Evolutionary conservation across 1,284 basidiomycete genomes (phyloP).

Genomic region (Austropuccinia psidii): DNA sequence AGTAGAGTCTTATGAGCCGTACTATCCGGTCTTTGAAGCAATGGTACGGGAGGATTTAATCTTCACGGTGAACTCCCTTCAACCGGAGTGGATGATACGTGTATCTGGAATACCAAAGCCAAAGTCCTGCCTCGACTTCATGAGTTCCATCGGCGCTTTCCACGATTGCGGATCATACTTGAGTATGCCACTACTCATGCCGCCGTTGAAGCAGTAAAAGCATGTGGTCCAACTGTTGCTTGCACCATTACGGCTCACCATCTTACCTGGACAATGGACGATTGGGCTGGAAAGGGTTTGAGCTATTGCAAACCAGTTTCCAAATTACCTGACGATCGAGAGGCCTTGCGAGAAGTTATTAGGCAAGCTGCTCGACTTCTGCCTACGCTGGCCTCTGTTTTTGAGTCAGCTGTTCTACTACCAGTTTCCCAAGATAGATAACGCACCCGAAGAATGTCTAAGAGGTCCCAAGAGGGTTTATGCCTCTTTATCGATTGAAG

Average conservation of each 20-base stretch:
- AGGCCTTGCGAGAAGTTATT: slow-evolving; percentile 74
- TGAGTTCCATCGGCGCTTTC: slow-evolving; percentile 75
- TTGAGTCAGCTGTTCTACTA: slow-evolving; percentile 79
- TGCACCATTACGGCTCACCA: slow-evolving; percentile 98
- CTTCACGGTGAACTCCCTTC: slow-evolving; percentile 96
- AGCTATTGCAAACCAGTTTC: slow-evolving; percentile 98
- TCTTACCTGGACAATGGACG: slow-evolving; percentile 85
- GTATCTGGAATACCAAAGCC: slow-evolving; percentile 88
- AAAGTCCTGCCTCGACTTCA: slow-evolving; percentile 80
- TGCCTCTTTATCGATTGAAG: no score
- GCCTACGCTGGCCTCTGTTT: slow-evolving; percentile 70
- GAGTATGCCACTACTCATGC: slow-evolving; percentile 98
- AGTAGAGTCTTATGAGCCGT: slow-evolving; percentile 90
- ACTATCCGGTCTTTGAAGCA: slow-evolving; percentile 87
- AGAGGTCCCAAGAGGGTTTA: no score
- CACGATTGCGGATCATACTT: slow-evolving; percentile 87
- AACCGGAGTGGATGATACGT: slow-evolving; percentile 71
- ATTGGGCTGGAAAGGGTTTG: slow-evolving; percentile 93
- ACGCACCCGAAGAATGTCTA: no score
- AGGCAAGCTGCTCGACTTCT: slow-evolving; percentile 54
- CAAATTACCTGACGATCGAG: slow-evolving; percentile 85
- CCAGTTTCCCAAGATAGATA: no score
- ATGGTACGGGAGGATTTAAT: slow-evolving; percentile 93
- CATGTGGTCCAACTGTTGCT: slow-evolving; percentile 76
- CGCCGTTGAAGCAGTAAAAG: slow-evolving; percentile 72